phyloP scores from a whole-genome alignment of 495 filamentous ascomycete species.

The Daldinia loculata region DNA sequence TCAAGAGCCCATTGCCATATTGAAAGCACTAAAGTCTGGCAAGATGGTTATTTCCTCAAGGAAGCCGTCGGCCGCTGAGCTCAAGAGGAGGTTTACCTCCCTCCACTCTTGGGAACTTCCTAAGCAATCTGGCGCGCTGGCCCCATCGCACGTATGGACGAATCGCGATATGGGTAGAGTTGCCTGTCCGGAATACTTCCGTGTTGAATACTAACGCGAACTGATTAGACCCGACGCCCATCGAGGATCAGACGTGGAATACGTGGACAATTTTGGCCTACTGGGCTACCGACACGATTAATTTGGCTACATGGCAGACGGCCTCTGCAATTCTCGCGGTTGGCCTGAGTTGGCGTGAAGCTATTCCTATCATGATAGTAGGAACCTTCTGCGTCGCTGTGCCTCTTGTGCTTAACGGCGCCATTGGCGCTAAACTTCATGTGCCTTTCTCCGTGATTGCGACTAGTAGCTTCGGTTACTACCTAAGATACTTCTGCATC shows the following conservation, averaged over 20 bases:
- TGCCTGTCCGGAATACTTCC: slow-evolving; percentile 5
- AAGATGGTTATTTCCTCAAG: slow-evolving; percentile 16
- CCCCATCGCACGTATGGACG: slow-evolving; percentile 59
- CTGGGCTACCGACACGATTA: slow-evolving; percentile 72
- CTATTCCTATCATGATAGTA: slow-evolving; percentile 67
- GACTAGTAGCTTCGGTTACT: slow-evolving; percentile 74
- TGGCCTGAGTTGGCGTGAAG: slow-evolving; percentile 69
- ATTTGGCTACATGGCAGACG: slow-evolving; percentile 68
- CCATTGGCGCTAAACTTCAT: slow-evolving; percentile 69
- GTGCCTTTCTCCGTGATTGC: slow-evolving; percentile 74
- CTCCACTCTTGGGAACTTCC: slow-evolving; percentile 58
- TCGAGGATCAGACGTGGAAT: slow-evolving; percentile 60
- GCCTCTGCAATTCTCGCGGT: slow-evolving; percentile 69
- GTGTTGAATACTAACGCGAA: slow-evolving; percentile 15
- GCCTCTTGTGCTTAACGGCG: slow-evolving; percentile 70
- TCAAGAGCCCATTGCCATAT: not conserved
- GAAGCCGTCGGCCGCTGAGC: slow-evolving; percentile 30
- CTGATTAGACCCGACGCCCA: slow-evolving; percentile 54
- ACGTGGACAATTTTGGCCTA: slow-evolving; percentile 62
- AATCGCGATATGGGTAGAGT: slow-evolving; percentile 49
- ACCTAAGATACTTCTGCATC: slow-evolving; percentile 72
- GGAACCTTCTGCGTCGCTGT: slow-evolving; percentile 70
- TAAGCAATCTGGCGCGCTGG: slow-evolving; percentile 58
- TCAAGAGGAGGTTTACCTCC: slow-evolving; percentile 52
- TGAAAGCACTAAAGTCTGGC: not conserved